Percentiles rank a stretch among this genome's conserved stretches.
Evolutionary conservation across 169 alveolate species (phyloP).

Genomic region (Eimeria praecox): DNA sequence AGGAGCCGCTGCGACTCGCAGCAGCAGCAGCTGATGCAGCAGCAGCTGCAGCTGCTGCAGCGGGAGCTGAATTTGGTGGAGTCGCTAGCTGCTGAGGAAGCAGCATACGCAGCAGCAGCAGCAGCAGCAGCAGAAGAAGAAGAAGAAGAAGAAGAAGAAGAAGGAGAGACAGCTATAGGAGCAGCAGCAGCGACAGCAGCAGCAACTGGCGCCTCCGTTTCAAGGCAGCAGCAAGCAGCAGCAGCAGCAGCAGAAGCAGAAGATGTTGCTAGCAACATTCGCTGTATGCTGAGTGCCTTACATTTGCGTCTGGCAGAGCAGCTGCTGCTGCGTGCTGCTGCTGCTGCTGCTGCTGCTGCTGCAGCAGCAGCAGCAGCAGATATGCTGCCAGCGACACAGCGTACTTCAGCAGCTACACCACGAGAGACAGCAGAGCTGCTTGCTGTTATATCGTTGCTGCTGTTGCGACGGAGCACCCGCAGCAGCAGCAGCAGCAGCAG

Average conservation of each 20-base stretch:
- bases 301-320: constrained; percentile 40
- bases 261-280: constrained; percentile 14
- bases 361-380: constrained; percentile 50
- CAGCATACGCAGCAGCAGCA: constrained; percentile 61
- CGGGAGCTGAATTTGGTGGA: not conserved
- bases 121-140: constrained; percentile 58
- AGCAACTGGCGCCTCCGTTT: not conserved
- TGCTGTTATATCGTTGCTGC: constrained; percentile 17
- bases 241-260: constrained; percentile 61
- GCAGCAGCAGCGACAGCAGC: constrained; percentile 39
- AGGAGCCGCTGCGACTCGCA: constrained; percentile 59
- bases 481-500: constrained; percentile 47
- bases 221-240: constrained; percentile 45
- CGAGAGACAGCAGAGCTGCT: constrained; percentile 57
- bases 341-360: constrained; percentile 35
- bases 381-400: not conserved
- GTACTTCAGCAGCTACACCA: not conserved
- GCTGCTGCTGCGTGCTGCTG: constrained; percentile 43
- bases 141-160: constrained; percentile 41
- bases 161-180: not conserved
- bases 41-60: constrained; percentile 61
- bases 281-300: constrained; percentile 2
- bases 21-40: constrained; percentile 44
- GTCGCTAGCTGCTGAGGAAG: constrained; percentile 18
- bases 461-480: constrained; percentile 35